Evolutionary conservation across 1,284 basidiomycete genomes (phyloP).

Genomic region (Microbotryomycetes sp.): DNA sequence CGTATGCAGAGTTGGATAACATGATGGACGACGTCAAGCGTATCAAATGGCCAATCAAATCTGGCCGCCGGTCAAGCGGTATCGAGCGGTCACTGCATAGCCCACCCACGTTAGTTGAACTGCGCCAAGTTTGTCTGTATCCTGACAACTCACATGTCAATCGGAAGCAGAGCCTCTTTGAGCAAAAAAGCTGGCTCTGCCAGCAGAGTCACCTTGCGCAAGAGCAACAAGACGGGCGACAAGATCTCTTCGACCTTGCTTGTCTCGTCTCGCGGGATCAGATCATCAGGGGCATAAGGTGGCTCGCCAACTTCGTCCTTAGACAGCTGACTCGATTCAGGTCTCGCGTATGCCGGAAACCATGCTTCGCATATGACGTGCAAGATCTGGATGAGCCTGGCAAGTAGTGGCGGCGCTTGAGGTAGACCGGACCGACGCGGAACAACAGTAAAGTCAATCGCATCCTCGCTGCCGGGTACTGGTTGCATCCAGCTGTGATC

Average conservation of each 20-base stretch:
- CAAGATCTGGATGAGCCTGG: constrained; percentile 27
- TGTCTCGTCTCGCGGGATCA: constrained; percentile 27
- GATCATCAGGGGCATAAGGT: constrained; percentile 24
- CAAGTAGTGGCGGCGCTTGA: constrained; percentile 16
- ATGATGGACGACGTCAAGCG: constrained; percentile 67
- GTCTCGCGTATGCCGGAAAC: constrained; percentile 22
- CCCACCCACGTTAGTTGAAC: not conserved
- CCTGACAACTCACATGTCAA: constrained; percentile 50
- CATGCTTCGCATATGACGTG: constrained; percentile 14
- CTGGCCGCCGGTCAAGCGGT: constrained; percentile 61
- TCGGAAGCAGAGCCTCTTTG: constrained; percentile 60
- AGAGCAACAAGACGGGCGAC: constrained; percentile 62
- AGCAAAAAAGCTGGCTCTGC: constrained; percentile 54
- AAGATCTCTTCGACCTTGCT: constrained; percentile 60
- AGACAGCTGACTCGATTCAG: constrained; percentile 2
- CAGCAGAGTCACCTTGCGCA: constrained; percentile 59
- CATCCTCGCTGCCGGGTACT: constrained; percentile 12
- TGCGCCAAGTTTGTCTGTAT: not conserved
- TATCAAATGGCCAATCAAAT: constrained; percentile 67
- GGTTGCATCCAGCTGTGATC: constrained; percentile 23
- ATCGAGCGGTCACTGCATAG: constrained; percentile 58
- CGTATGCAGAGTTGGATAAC: constrained; percentile 60
- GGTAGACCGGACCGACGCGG: not conserved
- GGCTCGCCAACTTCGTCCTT: not conserved
- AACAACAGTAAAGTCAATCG: constrained; percentile 9